These are phyloP conservation scores for Hypholoma sublateritium DNA, from an alignment of 768 basidiomycete genomes.

Conservation along the genomic window DNA sequence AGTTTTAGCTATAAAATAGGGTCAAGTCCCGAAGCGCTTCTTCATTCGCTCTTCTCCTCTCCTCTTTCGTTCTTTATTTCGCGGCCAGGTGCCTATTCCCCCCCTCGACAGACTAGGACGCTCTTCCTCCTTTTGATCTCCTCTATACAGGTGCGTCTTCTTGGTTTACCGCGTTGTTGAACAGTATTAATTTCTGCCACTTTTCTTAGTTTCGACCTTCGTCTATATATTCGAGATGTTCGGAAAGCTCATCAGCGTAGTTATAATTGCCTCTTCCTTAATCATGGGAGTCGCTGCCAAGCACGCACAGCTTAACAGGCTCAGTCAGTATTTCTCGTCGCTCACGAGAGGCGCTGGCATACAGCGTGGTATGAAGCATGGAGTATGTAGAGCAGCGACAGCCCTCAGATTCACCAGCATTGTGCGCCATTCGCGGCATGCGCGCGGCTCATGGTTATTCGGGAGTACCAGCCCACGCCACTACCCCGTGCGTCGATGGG, in stretches of 20 bases:
- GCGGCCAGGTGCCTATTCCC: conserved; percentile 18
- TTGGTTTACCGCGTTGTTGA: background rate
- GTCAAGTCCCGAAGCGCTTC: no score
- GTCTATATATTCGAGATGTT: conserved; percentile 17
- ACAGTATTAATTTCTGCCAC: background rate
- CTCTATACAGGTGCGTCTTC: conserved; percentile 7
- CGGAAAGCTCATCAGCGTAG: conserved; percentile 18
- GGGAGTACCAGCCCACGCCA: no score
- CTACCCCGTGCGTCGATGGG: no score
- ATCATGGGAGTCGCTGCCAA: conserved; percentile 16
- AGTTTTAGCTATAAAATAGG: conserved; percentile 9
- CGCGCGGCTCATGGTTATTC: no score
- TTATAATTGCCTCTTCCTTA: conserved; percentile 17
- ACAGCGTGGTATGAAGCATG: no score
- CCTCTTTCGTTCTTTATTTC: conserved; percentile 8
- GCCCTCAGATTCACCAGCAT: no score
- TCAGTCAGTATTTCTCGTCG: conserved; percentile 4
- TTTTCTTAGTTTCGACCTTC: background rate
- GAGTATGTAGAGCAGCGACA: no score
- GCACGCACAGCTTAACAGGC: conserved; percentile 8
- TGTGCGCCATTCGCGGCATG: no score
- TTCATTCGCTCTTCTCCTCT: conserved; percentile 8
- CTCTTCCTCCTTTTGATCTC: conserved; percentile 7
- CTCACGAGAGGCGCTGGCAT: no score
- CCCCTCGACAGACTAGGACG: conserved; percentile 6